Evolutionary conservation across 805 yeast genomes (phyloP).

Genomic region (Millerozyma miso): DNA sequence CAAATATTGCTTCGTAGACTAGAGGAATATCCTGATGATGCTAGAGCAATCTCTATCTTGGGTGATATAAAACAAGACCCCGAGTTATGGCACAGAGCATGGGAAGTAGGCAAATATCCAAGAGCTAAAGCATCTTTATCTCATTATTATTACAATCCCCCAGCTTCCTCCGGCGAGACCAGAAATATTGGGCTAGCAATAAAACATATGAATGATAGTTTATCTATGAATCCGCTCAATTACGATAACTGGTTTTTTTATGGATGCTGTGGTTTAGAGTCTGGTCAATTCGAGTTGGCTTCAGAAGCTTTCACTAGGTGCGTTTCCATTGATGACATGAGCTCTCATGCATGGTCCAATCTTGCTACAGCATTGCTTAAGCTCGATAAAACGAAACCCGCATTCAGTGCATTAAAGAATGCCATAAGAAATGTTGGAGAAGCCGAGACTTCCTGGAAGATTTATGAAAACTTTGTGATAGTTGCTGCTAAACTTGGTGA

Average conservation of each 20-base stretch:
- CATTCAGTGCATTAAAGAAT: slow-evolving; percentile 77
- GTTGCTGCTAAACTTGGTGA: slow-evolving; percentile 80
- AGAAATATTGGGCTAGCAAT: slow-evolving; percentile 54
- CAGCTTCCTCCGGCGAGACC: slow-evolving; percentile 46
- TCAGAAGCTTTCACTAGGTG: slow-evolving; percentile 91
- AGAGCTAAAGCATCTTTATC: slow-evolving; percentile 85
- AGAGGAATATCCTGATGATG: slow-evolving; percentile 60
- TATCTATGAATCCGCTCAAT: slow-evolving; percentile 67
- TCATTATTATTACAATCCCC: slow-evolving; percentile 64
- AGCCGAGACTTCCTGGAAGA: slow-evolving; percentile 73
- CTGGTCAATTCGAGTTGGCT: slow-evolving; percentile 66
- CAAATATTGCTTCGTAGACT: slow-evolving; percentile 53
- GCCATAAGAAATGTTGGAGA: slow-evolving; percentile 70
- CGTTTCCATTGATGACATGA: slow-evolving; percentile 77
- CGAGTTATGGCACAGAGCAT: slow-evolving; percentile 71
- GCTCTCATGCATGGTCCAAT: slow-evolving; percentile 86
- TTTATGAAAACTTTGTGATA: slow-evolving; percentile 81
- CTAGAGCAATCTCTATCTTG: slow-evolving; percentile 74
- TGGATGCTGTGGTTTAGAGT: slow-evolving; percentile 84
- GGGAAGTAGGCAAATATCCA: slow-evolving; percentile 80
- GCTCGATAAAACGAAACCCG: slow-evolving; percentile 64
- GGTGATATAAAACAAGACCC: slow-evolving; percentile 87
- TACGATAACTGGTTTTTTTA: slow-evolving; percentile 87
- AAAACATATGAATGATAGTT: slow-evolving; percentile 67
- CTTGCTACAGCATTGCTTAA: slow-evolving; percentile 74